Conservation (phyloP, 73 alveolate genomes). For the Tetrahymena borealis region DNA sequence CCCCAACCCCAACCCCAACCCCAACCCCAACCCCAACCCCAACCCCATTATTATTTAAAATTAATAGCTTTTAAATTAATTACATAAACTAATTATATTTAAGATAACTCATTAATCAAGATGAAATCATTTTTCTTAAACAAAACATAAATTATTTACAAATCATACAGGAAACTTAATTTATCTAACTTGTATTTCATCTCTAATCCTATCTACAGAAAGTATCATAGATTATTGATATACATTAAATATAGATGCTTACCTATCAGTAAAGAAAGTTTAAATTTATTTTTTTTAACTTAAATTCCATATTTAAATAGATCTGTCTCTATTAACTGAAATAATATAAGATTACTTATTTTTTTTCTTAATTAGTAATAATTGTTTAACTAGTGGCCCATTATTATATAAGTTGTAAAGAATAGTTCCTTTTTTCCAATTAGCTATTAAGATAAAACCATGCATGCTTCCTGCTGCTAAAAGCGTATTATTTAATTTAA, state of each 20-base stretch:
- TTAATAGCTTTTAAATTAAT: too few relatives aligned
- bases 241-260: not conserved
- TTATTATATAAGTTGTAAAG: not conserved
- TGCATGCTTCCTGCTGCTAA: not conserved
- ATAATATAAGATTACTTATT: not conserved
- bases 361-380: not conserved
- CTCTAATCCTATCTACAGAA: not conserved
- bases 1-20: not conserved
- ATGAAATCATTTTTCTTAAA: too few relatives aligned
- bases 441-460: not conserved
- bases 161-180: not conserved
- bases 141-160: too few relatives aligned
- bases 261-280: not conserved
- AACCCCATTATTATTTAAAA: not conserved
- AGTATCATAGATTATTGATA: not conserved
- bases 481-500: not conserved
- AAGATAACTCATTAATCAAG: too few relatives aligned
- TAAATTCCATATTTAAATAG: not conserved
- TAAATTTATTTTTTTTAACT: not conserved
- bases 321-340: not conserved
- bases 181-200: not conserved
- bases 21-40: conserved; percentile 2
- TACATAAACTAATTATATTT: too few relatives aligned
- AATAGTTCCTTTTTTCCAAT: not conserved
- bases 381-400: not conserved